Base-by-base conservation (phyloP, 2,329 filamentous ascomycete genomes). In the Pseudonectria buxi region DNA sequence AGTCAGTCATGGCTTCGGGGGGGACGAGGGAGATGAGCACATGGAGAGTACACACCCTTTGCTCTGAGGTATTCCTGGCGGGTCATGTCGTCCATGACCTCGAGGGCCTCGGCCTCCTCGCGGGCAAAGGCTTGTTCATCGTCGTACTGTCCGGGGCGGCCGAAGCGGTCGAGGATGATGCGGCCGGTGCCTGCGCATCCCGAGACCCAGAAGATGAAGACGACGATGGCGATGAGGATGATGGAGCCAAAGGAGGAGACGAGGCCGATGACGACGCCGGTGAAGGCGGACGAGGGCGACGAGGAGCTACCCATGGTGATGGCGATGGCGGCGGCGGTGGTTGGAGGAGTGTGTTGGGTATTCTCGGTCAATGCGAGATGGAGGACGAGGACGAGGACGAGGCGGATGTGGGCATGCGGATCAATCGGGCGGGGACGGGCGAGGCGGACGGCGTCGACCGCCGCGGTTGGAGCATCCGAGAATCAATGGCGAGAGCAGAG, bases 201-300 rank as follows among this genome's bases (percentile, higher is more conserved):
- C 5, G 61, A 63, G 61, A 94, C 94, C 64, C 85, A 79, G 63
- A 96, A 92, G 67, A 95, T 92, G 64, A 95, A 95, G 58, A 96
- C 79, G 56, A 92, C 67, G 44, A 94, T 61, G 39, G 86, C 82
- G 44, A 94, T 87, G 39, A 95, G 70, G 24, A 86, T 77, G 29
- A 90, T 90, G 26, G 89, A 94, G 43, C 88, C 90, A 63, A 96
- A 90, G 11, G 90, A 94, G 26, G 89, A 95, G 43, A 95, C 73
- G 56, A 98, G 80, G 49, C 90, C 92, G 59, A 98, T 96, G 62
- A 96, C 74, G 54, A 96, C 86, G 60, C 90, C 90, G 46, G 76
- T 79, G 47, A 79, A 59, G 50, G 69, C 69, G 22, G 68, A 69
- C 28, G 61, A 63, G 12, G 63, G 59, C 29, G 61, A 47, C 28